Evolutionary conservation across 331 rosid species (phyloP), one percentile per base, ranked within the genome.

Genomic region (Rosa hybrid): DNA sequence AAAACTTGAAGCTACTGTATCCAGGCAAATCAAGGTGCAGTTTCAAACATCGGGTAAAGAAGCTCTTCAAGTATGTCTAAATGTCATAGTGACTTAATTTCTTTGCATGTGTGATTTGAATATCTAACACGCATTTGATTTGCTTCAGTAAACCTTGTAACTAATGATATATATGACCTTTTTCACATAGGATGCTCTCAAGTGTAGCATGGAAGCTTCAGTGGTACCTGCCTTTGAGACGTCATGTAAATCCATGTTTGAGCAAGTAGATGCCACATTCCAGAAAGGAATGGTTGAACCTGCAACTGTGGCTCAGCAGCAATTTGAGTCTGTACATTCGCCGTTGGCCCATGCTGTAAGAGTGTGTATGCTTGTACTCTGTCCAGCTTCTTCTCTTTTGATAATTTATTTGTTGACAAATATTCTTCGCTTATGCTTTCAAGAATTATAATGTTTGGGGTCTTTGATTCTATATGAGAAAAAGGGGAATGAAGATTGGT

Each of bases 271-370:
- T 86, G 76, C 89, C 59, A 92, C 99, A n/a, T 96, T 96, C 77
- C 99, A 96, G 83, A 93, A 92, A 83, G 99, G 98, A 90, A 87
- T 93, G 93, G 91, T 96, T 59, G 99, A 96, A 90, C 91, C 87
- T 60, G 90, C 98, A 21, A 25, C 62, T 34, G 25, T 86, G 13
- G 88, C 91, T 69, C 94, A 89, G 86, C 99, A 96, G 82, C 97
- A 90, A 53, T 86, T 92, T 54, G 98, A 94, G 71, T 86, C 97
- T 56, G 79, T 89, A n/a, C 94, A 94, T 63, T 90, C 95, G 41
- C 90, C 97, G 5, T 83, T 96, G 92, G 92, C 97, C 49, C 90
- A 74, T 85, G 86, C 97, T 73, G 69, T 96, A 85, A 90, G 97
- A 95, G 99, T 94, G 89, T 80, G 50, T 34, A 3, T 71, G 51